These are phyloP conservation scores for Dryadomyces quercivorus DNA, from an alignment of 2,329 filamentous ascomycete species.

Conservation along the genomic window DNA sequence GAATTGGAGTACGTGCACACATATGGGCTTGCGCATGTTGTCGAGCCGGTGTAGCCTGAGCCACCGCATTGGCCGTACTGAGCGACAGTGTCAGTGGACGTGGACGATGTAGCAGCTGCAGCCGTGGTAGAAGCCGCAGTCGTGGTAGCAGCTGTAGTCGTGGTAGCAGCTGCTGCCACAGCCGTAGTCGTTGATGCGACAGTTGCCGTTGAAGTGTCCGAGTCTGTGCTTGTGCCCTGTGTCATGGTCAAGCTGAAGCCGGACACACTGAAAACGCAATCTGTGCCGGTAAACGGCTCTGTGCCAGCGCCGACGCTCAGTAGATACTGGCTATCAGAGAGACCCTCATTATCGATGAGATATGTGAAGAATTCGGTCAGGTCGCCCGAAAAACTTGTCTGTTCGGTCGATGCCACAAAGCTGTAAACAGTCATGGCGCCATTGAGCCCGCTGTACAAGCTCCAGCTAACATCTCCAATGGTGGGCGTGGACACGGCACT, in stretches of 20 bases:
- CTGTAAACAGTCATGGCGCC: constrained; percentile 47
- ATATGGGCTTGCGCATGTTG: constrained; percentile 14
- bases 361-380: constrained; percentile 45
- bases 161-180: neutral
- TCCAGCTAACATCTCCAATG: constrained; percentile 41
- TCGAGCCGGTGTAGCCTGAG: constrained; percentile 15
- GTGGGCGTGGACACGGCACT: constrained; percentile 38
- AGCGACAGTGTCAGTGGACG: constrained; percentile 10
- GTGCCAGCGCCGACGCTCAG: constrained; percentile 41
- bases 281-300: constrained; percentile 40
- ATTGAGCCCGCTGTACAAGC: constrained; percentile 49
- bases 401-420: constrained; percentile 29
- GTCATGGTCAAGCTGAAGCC: constrained; percentile 8
- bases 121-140: neutral
- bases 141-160: neutral
- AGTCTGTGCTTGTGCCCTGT: neutral
- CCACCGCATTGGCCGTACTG: constrained; percentile 18
- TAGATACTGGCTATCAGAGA: constrained; percentile 37
- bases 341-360: constrained; percentile 33
- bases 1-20: constrained; percentile 12
- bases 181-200: neutral
- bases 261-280: constrained; percentile 16
- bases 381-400: constrained; percentile 44
- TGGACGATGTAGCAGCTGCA: neutral
- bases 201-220: neutral